Evolutionary conservation across 768 basidiomycete genomes (phyloP).

Genomic region (Boletus reticulatus): DNA sequence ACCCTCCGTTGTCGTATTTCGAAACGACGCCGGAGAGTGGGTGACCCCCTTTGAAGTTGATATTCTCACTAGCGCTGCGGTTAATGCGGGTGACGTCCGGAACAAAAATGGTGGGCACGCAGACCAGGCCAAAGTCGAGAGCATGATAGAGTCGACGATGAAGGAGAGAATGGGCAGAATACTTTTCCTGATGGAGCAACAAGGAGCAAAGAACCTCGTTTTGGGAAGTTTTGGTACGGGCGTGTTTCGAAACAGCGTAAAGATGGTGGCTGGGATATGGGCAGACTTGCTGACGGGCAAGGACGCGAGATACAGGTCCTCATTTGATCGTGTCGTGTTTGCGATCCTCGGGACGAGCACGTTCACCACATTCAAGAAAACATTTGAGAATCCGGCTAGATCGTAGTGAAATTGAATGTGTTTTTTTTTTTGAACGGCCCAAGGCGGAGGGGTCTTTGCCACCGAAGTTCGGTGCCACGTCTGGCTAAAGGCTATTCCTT

Average conservation of each 20-base stretch:
- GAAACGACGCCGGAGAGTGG: constrained; percentile 60
- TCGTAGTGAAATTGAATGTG: too few species aligned
- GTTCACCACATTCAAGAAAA: constrained; percentile 39
- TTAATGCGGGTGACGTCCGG: constrained; percentile 60
- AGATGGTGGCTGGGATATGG: constrained; percentile 61
- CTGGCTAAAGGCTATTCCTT: too few species aligned
- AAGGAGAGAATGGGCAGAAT: constrained; percentile 69
- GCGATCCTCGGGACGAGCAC: constrained; percentile 58
- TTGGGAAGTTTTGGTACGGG: constrained; percentile 80
- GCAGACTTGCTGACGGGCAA: constrained; percentile 51
- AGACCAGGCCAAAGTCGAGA: constrained; percentile 22
- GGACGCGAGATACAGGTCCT: constrained; percentile 50
- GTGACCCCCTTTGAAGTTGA: constrained; percentile 57
- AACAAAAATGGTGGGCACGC: constrained; percentile 16
- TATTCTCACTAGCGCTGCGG: constrained; percentile 70
- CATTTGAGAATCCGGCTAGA: constrained; percentile 27
- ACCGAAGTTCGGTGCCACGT: too few species aligned
- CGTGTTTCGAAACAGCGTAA: constrained; percentile 66
- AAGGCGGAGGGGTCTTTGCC: too few species aligned
- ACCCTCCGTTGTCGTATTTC: constrained; percentile 58
- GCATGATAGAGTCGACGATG: constrained; percentile 54
- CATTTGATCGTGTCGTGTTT: constrained; percentile 65
- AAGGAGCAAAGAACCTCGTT: constrained; percentile 57
- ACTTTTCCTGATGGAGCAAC: constrained; percentile 60
- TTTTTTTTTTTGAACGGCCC: too few species aligned